Percentiles rank a stretch among this genome's conserved stretches.
phyloP scores from a whole-genome alignment of 139 green algal species.

The Chlorella sp. region DNA sequence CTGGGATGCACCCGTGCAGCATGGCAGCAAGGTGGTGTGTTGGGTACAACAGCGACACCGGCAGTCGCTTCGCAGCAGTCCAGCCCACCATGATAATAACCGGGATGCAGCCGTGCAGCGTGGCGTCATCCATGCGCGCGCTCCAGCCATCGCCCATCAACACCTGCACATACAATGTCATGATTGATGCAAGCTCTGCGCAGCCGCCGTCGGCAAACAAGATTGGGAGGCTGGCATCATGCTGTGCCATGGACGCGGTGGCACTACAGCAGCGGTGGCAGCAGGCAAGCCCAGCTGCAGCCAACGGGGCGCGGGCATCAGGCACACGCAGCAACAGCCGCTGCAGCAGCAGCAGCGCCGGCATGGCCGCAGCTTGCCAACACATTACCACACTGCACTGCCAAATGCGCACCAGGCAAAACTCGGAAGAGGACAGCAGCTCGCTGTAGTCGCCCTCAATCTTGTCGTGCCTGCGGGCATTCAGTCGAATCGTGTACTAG shows the following conservation, averaged over 20 bases:
- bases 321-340: too few species aligned
- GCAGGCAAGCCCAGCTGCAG: background rate
- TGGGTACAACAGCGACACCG: too few species aligned
- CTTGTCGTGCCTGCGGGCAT: constrained; percentile 8
- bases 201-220: too few species aligned
- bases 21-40: too few species aligned
- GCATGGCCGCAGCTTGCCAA: background rate
- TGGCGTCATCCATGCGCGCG: constrained; percentile 62
- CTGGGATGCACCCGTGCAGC: too few species aligned
- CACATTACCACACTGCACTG: too few species aligned
- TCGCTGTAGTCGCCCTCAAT: constrained; percentile 40
- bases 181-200: too few species aligned
- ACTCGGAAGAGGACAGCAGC: constrained; percentile 45
- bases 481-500: background rate
- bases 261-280: too few species aligned
- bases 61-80: too few species aligned
- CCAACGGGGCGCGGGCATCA: too few species aligned
- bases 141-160: constrained; percentile 65
- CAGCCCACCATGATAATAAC: constrained; percentile 22
- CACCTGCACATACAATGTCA: constrained; percentile 46
- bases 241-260: too few species aligned
- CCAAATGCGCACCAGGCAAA: constrained; percentile 44
- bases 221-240: too few species aligned
- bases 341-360: background rate
- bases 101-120: constrained; percentile 61